Evolutionary conservation across 495 filamentous ascomycete species (phyloP), one percentile per base, ranked within the genome.

Genomic region (Penicillium macrosclerotiorum): DNA sequence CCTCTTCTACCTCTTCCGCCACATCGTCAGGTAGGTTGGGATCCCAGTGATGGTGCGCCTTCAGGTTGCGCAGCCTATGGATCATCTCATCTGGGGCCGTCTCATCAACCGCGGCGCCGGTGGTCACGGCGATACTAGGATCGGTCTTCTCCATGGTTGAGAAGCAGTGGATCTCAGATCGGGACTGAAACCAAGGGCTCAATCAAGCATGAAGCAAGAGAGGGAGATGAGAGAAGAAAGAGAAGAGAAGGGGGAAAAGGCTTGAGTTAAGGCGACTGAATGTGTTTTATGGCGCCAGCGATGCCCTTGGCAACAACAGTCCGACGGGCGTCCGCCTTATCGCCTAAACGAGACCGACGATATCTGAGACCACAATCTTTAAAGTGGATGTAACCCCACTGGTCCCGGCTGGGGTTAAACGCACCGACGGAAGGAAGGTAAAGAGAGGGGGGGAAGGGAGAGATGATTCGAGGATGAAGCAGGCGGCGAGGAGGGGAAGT

Each of bases 21-120:
- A 84, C 72, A 31, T 86, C 78, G 29, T 81, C 64, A 8, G 81
- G 77, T 32, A 89, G 48, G 53, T 89, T 88, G 12, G 83, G 82
- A 48, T 89, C 84, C 73, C 84, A 79, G 45, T 78, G 75, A 45
- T 86, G 83, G 43, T 77, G 74, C 41, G 76, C 73, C 49, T 82
- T 79, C 44, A 84, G 50, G 25, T 71, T 54, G 35, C 57, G 64
- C 31, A 76, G 56, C 25, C 69, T 57, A n/a, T 42, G 36, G n/a
- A 63, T 45, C 3, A 62, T 56, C 8, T 67, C 63, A 52, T 81
- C 79, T 9, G 76, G 78, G 33, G 54, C 54, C 9, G 51, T 45
- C 29, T 64, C 86, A 19, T 63, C 59, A 27, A 56, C 53, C 42
- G 35, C 33, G 20, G 49, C 51, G 23, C 52, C 54, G 11, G 57